Conservation (phyloP, 2,329 filamentous ascomycete species). For the Nothophaeocryptopus gaeumannii region DNA sequence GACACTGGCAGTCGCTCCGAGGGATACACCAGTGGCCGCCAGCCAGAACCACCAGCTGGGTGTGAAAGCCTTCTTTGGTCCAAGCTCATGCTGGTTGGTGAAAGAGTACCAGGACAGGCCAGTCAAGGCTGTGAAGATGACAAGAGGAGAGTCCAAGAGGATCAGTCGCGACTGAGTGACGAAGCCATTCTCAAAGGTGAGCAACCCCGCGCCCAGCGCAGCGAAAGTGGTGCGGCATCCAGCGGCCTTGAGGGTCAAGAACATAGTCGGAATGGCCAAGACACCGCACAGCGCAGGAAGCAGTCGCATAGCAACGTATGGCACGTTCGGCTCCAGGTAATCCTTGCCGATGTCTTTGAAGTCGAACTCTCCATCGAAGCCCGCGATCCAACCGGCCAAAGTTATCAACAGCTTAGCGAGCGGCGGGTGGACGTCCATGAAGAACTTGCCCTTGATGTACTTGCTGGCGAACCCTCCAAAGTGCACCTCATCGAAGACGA, state of each 20-base stretch:
- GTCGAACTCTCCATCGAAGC: constrained; percentile 93
- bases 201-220: constrained; percentile 74
- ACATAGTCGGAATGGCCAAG: constrained; percentile 85
- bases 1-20: constrained; percentile 89
- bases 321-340: constrained; percentile 89
- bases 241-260: constrained; percentile 84
- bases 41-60: constrained; percentile 99
- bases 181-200: constrained; percentile 96
- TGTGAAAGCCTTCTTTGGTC: constrained; percentile 81
- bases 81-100: constrained; percentile 93
- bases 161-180: constrained; percentile 94
- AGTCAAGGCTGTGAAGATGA: constrained; percentile 90
- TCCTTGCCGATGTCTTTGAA: constrained; percentile 99
- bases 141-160: constrained; percentile 89
- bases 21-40: constrained; percentile 74
- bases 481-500: constrained; percentile 99
- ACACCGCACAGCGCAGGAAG: constrained; percentile 88
- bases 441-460: constrained; percentile 99
- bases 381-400: constrained; percentile 88
- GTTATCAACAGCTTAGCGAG: constrained; percentile 96
- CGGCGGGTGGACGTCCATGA: constrained; percentile 99
- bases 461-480: constrained; percentile 98
- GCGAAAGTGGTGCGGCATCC: constrained; percentile 87
- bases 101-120: constrained; percentile 88
- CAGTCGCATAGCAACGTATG: constrained; percentile 96